Evolutionary conservation across 305 asterid species (phyloP), one percentile per base, ranked within the genome.

Genomic region (Rubia balearica): DNA sequence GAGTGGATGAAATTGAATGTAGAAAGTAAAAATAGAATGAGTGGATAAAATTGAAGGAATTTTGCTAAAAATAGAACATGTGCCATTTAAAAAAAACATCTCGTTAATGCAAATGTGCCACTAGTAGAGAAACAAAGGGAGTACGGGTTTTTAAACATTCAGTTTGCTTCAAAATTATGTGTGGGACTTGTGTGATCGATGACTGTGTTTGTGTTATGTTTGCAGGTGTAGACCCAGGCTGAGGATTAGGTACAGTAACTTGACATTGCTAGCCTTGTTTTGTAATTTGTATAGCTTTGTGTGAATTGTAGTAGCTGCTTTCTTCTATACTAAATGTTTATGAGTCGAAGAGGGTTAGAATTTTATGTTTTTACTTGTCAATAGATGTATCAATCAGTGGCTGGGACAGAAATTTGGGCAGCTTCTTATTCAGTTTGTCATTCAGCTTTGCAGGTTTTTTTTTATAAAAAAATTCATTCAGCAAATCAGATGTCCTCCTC

Each of bases 261-360:
- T 64, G 62, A 71, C 70, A 27, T 71, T 49, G 70, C 45, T 71
- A 65, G 74, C 68, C 48, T 42, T 71, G 17, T 70, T 71, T 70
- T 71, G 12, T 73, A 45, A 19, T 12, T 43, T 65, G 73, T 77
- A 73, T 78, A 72, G 78, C 66, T 63, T 77, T 45, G 65, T 69
- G 69, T 72, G 80, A 67, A 69, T 75, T 69, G 69, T 75, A 67
- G 76, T 74, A 24, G 65, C 73, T 65, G 64, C 70, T 69, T 73
- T 43, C 22, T 60, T 71, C 21, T 60, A 70, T 36, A 57, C 2
- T 30, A 17, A 12, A 48, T 48, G 53, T 12, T 48, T 48, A 11
- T 65, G 57, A 70, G 65, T 71, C 61, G 57, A 70, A 71, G 65
- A 63, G 67, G 22, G 49, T 72, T 53, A 22, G 62, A 48, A 8